Evolutionary conservation across 2,329 filamentous ascomycete species (phyloP), one percentile per base, ranked within the genome.

Genomic region (Exophiala spinifera): DNA sequence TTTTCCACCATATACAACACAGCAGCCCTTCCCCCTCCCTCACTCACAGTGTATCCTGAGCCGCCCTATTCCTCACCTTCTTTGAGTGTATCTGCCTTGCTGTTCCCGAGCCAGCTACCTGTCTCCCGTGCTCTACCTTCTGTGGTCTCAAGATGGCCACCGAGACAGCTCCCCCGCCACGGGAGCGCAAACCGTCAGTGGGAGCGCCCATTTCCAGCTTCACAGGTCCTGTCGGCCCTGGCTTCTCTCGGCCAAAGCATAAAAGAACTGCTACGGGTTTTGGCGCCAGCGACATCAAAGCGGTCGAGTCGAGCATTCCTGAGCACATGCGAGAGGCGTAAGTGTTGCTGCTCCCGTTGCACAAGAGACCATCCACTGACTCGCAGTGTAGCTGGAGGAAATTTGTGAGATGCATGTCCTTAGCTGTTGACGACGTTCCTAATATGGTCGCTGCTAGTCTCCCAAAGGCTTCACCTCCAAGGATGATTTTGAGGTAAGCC

Each of bases 211-310:
- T 96, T 64, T 83, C 88, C 61, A 90, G 96, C 69, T 86, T 97
- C 59, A 81, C 89, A 71, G 91, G 91, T 61, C 86, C 89, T 15
- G 84, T 96, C 53, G 87, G 87, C n/a, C 90, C 91, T 37, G 86
- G 86, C 39, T 92, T 95, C 69, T 86, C 74, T 84, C 82, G 94
- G 57, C 94, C 94, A 43, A 99, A 97, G 77, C 94, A 99, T 77
- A 96, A 90, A 79, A 84, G 94, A 64, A 97, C 92, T n/a, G 88
- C 89, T 63, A 99, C 94, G 8, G 94, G 94, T 7, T 94, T 97
- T 69, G 91, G 91, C 31, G 82, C 91, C 23, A 79, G 83, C 33
- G 94, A 99, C 69, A 96, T 96, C 78, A 96, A 96, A 78, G 87
- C 76, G 66, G 89, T 97, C 46, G 91, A 97, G 76, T 90, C 91